Conservation (phyloP, 2,329 filamentous ascomycete genomes). For the Phyllosticta citrichinensis region DNA sequence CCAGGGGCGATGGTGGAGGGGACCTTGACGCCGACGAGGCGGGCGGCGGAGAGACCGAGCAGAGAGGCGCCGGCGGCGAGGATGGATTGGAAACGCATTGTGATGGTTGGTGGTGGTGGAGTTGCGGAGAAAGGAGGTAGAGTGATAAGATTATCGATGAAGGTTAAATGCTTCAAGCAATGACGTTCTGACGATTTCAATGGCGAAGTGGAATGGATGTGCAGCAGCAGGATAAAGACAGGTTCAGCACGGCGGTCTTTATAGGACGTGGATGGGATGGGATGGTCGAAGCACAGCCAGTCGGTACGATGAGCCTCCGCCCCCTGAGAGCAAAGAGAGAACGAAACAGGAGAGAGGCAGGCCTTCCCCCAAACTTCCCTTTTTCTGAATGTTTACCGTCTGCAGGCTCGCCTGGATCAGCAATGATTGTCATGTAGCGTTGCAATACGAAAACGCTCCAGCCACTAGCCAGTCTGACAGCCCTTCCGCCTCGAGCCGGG, state of each 20-base stretch:
- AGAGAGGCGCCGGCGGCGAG: conserved; percentile 13
- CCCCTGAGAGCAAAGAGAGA: too few relatives aligned
- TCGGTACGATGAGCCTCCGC: neutral
- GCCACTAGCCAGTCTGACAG: neutral
- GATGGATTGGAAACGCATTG: conserved; percentile 15
- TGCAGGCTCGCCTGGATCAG: neutral
- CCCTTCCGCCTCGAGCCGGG: neutral
- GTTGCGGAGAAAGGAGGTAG: neutral
- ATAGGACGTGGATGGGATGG: too few relatives aligned
- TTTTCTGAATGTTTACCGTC: neutral
- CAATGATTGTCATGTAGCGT: neutral
- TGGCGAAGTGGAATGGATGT: too few relatives aligned
- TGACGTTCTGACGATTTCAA: neutral
- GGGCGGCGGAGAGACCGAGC: conserved; percentile 23
- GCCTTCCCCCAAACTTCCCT: too few relatives aligned
- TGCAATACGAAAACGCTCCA: neutral
- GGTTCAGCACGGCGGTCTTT: too few relatives aligned
- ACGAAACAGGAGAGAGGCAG: too few relatives aligned
- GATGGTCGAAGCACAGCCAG: neutral
- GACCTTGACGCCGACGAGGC: conserved; percentile 35
- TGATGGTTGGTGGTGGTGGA: neutral
- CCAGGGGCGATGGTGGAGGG: conserved; percentile 33
- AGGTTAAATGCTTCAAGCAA: neutral
- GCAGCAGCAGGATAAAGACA: too few relatives aligned
- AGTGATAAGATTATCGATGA: neutral